These are phyloP conservation scores for Pseudogymnoascus sp. DNA, from an alignment of 2,329 filamentous ascomycete species.

Conservation along the genomic window DNA sequence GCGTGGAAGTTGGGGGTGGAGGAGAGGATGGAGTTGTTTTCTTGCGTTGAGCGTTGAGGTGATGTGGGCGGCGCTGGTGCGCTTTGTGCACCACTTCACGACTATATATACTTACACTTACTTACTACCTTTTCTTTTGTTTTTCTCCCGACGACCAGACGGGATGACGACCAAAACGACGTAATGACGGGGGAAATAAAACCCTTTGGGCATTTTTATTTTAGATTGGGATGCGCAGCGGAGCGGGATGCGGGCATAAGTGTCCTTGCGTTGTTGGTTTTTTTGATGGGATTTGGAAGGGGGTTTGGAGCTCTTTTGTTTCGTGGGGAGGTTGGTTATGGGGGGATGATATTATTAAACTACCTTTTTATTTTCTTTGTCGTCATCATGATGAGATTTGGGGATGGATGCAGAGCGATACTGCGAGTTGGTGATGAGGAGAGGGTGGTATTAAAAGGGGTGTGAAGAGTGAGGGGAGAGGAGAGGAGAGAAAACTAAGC, in stretches of 20 bases:
- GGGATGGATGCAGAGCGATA: neutral
- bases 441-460: neutral
- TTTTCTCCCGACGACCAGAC: neutral
- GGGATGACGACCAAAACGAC: neutral
- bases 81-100: neutral
- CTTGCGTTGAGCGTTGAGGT: neutral
- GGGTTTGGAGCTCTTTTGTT: neutral
- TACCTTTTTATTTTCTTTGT: neutral
- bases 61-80: neutral
- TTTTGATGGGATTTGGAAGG: neutral
- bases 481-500: neutral
- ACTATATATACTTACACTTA: neutral
- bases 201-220: neutral
- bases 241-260: neutral
- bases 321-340: neutral
- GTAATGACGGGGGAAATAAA: neutral
- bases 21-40: neutral
- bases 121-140: neutral
- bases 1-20: neutral
- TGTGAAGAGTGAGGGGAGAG: neutral
- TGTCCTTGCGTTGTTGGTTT: neutral
- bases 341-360: conserved; percentile 4
- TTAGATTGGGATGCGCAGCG: neutral
- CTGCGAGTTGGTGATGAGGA: neutral
- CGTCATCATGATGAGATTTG: neutral